Evolutionary conservation across 306 rosid genomes (phyloP).

Genomic region (Nissolia schottii): DNA sequence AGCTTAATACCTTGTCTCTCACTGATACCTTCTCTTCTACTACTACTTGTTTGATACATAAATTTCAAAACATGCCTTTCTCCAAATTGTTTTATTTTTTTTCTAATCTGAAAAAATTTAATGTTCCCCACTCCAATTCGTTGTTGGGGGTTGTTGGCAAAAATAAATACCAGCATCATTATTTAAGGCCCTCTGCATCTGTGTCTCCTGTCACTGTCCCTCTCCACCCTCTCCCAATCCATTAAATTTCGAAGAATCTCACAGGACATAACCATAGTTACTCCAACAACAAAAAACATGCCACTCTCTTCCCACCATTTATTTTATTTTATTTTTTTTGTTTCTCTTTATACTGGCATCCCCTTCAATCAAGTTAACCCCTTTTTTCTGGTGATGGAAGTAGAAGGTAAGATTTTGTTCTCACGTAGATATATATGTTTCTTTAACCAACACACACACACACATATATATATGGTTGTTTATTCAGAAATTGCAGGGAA

Average conservation of each 20-base stretch:
- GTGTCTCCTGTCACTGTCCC: constrained; percentile 29
- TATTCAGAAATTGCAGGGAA: constrained; percentile 18
- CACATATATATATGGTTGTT: neutral
- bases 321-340: too few relatives aligned
- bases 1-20: constrained; percentile 26
- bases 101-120: constrained; percentile 34
- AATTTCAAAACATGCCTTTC: constrained; percentile 30
- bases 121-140: constrained; percentile 47
- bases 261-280: constrained; percentile 33
- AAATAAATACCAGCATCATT: constrained; percentile 55
- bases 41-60: constrained; percentile 2
- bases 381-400: neutral
- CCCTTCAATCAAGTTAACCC: constrained; percentile 8
- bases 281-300: constrained; percentile 28
- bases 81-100: constrained; percentile 12
- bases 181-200: constrained; percentile 35
- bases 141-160: constrained; percentile 56
- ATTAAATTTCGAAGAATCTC: constrained; percentile 44
- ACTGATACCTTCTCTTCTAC: neutral
- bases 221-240: constrained; percentile 24
- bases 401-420: constrained; percentile 10
- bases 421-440: neutral
- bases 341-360: constrained; percentile 12
- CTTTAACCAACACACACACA: neutral
- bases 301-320: constrained; percentile 30